phyloP scores from a whole-genome alignment of 331 rosid species.

The Saraca asoca region DNA sequence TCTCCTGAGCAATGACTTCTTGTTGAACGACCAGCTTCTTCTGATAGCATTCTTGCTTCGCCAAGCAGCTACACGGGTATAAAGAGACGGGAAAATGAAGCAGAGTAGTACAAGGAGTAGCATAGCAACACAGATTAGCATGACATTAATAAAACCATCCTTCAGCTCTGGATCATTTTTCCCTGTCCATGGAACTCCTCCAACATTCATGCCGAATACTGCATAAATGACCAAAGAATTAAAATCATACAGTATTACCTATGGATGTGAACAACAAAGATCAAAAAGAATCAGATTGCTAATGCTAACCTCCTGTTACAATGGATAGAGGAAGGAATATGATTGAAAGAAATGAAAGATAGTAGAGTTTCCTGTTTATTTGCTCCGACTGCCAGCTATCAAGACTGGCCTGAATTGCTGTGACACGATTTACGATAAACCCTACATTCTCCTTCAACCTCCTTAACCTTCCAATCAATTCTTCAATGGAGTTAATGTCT shows the following conservation, averaged over 20 bases:
- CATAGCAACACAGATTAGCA: slow-evolving; percentile 63
- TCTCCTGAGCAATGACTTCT: slow-evolving; percentile 72
- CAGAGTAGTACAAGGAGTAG: slow-evolving; percentile 70
- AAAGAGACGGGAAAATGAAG: slow-evolving; percentile 79
- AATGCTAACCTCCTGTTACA: slow-evolving; percentile 82
- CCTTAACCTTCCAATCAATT: slow-evolving; percentile 77
- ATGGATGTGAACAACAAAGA: slow-evolving; percentile 16
- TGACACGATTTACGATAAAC: slow-evolving; percentile 84
- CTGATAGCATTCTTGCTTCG: slow-evolving; percentile 42
- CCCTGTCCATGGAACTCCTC: slow-evolving; percentile 97
- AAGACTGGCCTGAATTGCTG: slow-evolving; percentile 87
- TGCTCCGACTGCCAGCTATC: slow-evolving; percentile 98
- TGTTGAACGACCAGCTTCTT: slow-evolving; percentile 77
- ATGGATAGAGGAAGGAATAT: slow-evolving; percentile 88
- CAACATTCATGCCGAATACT: slow-evolving; percentile 98
- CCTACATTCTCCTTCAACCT: slow-evolving; percentile 93
- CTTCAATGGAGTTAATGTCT: slow-evolving; percentile 76
- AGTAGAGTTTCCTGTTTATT: slow-evolving; percentile 88
- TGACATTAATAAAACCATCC: slow-evolving; percentile 84
- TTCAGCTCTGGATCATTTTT: slow-evolving; percentile 55
- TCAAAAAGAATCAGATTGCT: slow-evolving; percentile 19
- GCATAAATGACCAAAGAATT: slow-evolving; percentile 31
- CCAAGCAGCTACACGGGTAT: slow-evolving; percentile 60
- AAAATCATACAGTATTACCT: slow-evolving; percentile 21
- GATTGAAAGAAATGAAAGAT: slow-evolving; percentile 87